phyloP scores from a whole-genome alignment of 2,329 filamentous ascomycete genomes.

The Fusarium sterilihyphosum region DNA sequence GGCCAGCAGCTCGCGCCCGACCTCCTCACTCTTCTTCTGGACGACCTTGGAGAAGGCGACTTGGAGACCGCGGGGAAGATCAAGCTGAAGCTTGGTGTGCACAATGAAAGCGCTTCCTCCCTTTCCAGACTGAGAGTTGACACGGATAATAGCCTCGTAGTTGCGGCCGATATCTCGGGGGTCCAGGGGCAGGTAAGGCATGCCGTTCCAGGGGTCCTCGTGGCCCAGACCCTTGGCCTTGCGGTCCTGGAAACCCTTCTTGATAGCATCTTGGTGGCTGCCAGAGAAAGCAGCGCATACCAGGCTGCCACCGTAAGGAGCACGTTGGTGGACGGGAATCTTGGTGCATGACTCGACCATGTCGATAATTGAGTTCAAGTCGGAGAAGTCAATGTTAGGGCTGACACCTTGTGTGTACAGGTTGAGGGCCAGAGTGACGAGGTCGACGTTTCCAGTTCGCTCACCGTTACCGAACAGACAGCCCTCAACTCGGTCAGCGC shows the following conservation, averaged over 20 bases:
- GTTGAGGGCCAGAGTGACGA: constrained; percentile 92
- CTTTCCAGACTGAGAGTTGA: constrained; percentile 97
- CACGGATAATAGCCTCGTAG: constrained; percentile 98
- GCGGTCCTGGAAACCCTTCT: constrained; percentile 84
- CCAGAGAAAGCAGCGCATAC: constrained; percentile 92
- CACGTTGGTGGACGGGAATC: constrained; percentile 89
- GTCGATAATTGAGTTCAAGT: constrained; percentile 86
- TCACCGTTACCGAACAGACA: constrained; percentile 94
- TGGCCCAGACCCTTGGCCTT: constrained; percentile 66
- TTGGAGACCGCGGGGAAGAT: constrained; percentile 91
- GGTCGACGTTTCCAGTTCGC: constrained; percentile 92
- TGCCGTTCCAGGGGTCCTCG: constrained; percentile 76
- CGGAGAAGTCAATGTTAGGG: constrained; percentile 88
- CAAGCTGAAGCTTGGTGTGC: constrained; percentile 86
- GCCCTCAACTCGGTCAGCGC: constrained; percentile 92
- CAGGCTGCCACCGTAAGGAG: constrained; percentile 89
- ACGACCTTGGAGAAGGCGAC: constrained; percentile 90
- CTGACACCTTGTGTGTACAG: constrained; percentile 90
- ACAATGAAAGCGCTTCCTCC: constrained; percentile 96
- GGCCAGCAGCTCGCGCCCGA: constrained; percentile 85
- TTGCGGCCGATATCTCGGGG: constrained; percentile 92
- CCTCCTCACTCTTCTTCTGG: constrained; percentile 80
- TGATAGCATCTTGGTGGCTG: constrained; percentile 94
- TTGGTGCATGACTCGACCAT: constrained; percentile 93
- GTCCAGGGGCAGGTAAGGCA: constrained; percentile 93